phyloP scores from a whole-genome alignment of 2,329 filamentous ascomycete genomes.

The Colletotrichum sp. region DNA sequence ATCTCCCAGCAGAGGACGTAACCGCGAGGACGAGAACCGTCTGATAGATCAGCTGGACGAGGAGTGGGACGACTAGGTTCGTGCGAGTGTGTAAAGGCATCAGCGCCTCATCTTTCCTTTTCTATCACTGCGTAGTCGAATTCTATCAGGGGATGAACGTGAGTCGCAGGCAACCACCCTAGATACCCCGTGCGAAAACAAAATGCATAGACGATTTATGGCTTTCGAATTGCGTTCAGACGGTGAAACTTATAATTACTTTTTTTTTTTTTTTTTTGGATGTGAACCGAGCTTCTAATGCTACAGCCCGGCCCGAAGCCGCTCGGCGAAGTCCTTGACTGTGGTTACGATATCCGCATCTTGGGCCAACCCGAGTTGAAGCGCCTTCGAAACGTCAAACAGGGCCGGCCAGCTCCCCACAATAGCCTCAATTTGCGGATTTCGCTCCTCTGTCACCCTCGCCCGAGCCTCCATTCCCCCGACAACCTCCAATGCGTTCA shows the following conservation, averaged over 20 bases:
- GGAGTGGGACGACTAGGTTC: conserved; percentile 86
- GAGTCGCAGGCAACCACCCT: conserved; percentile 15
- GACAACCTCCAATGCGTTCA: conserved; percentile 53
- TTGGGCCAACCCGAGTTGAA: conserved; percentile 52
- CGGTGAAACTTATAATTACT: background rate
- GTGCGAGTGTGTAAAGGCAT: background rate
- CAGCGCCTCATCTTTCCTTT: background rate
- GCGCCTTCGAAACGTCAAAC: conserved; percentile 56
- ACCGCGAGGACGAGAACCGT: conserved; percentile 84
- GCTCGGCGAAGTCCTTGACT: conserved; percentile 24
- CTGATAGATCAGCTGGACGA: conserved; percentile 96
- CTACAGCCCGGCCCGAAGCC: background rate
- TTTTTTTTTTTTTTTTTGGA: no score
- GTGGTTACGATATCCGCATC: conserved; percentile 46
- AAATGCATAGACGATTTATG: conserved; percentile 14
- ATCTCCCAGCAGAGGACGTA: conserved; percentile 54
- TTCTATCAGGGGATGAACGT: background rate
- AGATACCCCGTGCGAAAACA: conserved; percentile 17
- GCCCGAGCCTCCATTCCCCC: conserved; percentile 48
- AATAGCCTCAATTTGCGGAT: conserved; percentile 51
- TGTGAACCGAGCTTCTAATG: background rate
- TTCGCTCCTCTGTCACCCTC: conserved; percentile 52
- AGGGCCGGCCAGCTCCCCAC: conserved; percentile 59
- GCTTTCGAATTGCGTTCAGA: background rate
- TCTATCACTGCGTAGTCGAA: background rate